phyloP scores from a whole-genome alignment of 495 filamentous ascomycete species.

The Xylaria intraflava region DNA sequence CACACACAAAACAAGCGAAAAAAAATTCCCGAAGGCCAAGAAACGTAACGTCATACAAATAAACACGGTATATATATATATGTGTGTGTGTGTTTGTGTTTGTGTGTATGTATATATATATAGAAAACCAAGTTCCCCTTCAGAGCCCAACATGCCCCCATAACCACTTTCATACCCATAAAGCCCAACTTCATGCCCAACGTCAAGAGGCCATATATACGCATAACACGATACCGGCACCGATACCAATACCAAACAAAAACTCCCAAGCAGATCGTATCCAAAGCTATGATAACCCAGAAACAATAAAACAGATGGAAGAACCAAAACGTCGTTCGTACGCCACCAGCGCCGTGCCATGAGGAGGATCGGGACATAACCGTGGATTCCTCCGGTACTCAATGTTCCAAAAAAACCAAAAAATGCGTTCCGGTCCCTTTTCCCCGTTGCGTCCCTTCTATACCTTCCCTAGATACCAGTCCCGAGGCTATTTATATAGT shows the following conservation, averaged over 20 bases:
- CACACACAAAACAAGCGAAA: too few relatives aligned
- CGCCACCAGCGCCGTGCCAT: conserved; percentile 11
- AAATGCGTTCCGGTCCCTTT: not conserved
- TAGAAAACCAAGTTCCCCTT: not conserved
- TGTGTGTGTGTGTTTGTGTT: not conserved
- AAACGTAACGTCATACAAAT: not conserved
- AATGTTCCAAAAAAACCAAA: too few relatives aligned
- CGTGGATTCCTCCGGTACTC: not conserved
- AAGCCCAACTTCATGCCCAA: too few relatives aligned
- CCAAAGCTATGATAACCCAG: not conserved
- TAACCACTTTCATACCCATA: too few relatives aligned
- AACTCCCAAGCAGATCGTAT: conserved; percentile 4
- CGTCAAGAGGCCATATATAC: too few relatives aligned
- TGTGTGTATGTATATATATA: conserved; percentile 1
- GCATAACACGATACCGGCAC: not conserved
- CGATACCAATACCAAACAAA: not conserved
- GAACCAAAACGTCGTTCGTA: not conserved
- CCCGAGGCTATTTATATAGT: too few relatives aligned
- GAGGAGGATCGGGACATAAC: conserved; percentile 3
- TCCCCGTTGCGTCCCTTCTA: not conserved
- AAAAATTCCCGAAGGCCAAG: too few relatives aligned
- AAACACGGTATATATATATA: not conserved
- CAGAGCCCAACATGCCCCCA: not conserved
- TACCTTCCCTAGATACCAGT: conserved; percentile 23
- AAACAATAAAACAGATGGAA: too few relatives aligned